These are phyloP conservation scores for Lachnellula arida DNA, from an alignment of 2,329 filamentous ascomycete species.

Conservation along the genomic window DNA sequence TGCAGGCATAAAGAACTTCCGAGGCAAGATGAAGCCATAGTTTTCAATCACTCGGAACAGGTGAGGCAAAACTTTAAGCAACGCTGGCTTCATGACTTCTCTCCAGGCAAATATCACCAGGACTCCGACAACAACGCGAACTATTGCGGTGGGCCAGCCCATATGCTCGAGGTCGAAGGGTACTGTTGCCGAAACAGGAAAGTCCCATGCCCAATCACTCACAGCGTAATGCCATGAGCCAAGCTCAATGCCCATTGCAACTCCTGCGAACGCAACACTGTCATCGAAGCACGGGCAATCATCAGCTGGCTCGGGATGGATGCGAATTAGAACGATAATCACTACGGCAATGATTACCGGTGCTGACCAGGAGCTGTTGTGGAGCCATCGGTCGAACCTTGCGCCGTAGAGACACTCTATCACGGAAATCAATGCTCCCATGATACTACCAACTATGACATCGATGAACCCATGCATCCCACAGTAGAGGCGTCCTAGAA, in stretches of 20 bases:
- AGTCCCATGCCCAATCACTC: constrained; percentile 41
- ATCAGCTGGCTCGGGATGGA: constrained; percentile 93
- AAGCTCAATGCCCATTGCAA: constrained; percentile 77
- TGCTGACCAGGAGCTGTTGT: constrained; percentile 58
- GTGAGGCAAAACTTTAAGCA: constrained; percentile 75
- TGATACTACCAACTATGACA: constrained; percentile 71
- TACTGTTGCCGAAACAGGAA: constrained; percentile 51
- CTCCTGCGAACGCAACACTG: constrained; percentile 87
- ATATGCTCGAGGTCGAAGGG: constrained; percentile 63
- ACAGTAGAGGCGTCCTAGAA: constrained; percentile 89
- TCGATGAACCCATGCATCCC: constrained; percentile 98
- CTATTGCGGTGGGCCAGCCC: constrained; percentile 57
- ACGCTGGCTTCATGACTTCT: constrained; percentile 77
- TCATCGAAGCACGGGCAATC: constrained; percentile 97
- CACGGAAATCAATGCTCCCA: constrained; percentile 63
- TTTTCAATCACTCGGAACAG: constrained; percentile 83
- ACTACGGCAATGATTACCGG: constrained; percentile 59
- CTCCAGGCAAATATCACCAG: constrained; percentile 84
- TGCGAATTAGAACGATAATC: constrained; percentile 72
- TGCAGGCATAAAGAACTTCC: constrained; percentile 86
- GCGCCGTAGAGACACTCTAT: constrained; percentile 57
- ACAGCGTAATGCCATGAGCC: constrained; percentile 73
- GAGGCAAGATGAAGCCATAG: constrained; percentile 72
- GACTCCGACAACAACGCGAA: constrained; percentile 75
- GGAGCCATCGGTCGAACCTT: constrained; percentile 66